These are phyloP conservation scores for Micractinium conductrix DNA, from an alignment of 139 green algal species.

Conservation along the genomic window DNA sequence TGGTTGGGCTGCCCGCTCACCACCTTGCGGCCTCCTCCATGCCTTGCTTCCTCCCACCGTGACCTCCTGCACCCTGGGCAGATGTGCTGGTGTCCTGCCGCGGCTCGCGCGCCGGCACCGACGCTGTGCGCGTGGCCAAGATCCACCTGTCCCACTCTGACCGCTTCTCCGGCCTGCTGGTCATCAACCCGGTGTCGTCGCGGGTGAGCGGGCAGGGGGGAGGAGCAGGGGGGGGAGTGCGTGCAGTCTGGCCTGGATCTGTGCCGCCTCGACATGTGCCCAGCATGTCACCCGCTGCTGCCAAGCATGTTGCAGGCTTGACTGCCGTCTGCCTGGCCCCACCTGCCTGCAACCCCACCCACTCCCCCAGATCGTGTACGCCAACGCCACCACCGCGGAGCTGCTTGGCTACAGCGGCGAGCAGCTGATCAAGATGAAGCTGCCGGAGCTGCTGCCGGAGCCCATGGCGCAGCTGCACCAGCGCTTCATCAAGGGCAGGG, in stretches of 20 bases:
- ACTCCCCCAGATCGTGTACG: constrained; percentile 1
- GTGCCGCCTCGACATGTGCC: neutral
- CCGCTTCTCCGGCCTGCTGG: neutral
- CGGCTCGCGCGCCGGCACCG: neutral
- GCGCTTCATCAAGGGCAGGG: constrained; percentile 6
- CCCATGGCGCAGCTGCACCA: neutral
- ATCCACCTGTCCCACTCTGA: neutral
- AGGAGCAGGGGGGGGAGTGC: neutral
- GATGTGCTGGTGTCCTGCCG: neutral
- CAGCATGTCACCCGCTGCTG: neutral
- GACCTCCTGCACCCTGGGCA: neutral
- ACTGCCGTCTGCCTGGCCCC: neutral
- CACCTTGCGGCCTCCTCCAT: no score
- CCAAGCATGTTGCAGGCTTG: neutral
- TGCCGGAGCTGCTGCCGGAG: constrained; percentile 14
- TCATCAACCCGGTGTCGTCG: neutral
- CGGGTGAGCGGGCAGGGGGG: neutral
- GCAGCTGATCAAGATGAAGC: constrained; percentile 13
- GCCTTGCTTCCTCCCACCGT: neutral
- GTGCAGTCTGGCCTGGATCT: neutral
- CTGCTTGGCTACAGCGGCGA: constrained; percentile 2
- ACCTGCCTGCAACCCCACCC: neutral
- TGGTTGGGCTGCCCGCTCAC: neutral
- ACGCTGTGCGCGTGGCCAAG: constrained; percentile 8
- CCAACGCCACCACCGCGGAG: neutral